Evolutionary conservation across 2,329 filamentous ascomycete species (phyloP).

Genomic region (Neoascochyta sp.): DNA sequence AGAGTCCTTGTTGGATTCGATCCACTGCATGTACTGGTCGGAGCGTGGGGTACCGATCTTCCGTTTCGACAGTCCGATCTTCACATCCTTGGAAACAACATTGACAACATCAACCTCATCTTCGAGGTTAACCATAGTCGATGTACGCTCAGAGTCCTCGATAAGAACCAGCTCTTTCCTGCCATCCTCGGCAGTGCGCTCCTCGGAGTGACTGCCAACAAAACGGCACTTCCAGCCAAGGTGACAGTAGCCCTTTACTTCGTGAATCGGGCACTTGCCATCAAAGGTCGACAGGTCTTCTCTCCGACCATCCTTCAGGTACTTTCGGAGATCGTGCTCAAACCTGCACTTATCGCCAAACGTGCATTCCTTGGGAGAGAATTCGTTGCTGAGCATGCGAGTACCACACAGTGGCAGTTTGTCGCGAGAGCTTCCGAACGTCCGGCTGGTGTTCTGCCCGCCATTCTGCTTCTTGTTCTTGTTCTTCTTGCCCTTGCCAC

Average conservation of each 20-base stretch:
- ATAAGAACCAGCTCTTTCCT: slow-evolving; percentile 75
- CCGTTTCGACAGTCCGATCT: slow-evolving; percentile 71
- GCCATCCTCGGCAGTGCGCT: slow-evolving; percentile 73
- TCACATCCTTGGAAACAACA: slow-evolving; percentile 63
- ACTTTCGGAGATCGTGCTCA: slow-evolving; percentile 80
- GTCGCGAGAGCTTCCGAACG: slow-evolving; percentile 77
- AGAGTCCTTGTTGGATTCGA: slow-evolving; percentile 59
- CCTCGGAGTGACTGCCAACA: slow-evolving; percentile 78
- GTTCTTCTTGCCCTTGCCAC: slow-evolving; percentile 46
- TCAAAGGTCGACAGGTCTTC: slow-evolving; percentile 72
- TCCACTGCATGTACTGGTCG: slow-evolving; percentile 73
- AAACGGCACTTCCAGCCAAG: slow-evolving; percentile 95
- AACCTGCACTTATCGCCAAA: slow-evolving; percentile 79
- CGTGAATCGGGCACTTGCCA: slow-evolving; percentile 78
- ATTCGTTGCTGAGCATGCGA: slow-evolving; percentile 68
- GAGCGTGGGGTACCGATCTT: slow-evolving; percentile 67
- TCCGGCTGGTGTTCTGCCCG: slow-evolving; percentile 79
- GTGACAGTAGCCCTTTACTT: slow-evolving; percentile 69
- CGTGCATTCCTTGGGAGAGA: slow-evolving; percentile 70
- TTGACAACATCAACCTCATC: slow-evolving; percentile 68
- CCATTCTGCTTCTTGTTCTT: slow-evolving; percentile 62
- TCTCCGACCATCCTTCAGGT: slow-evolving; percentile 76
- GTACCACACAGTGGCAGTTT: slow-evolving; percentile 73
- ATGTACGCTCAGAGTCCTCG: slow-evolving; percentile 51
- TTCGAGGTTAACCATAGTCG: slow-evolving; percentile 43